These are phyloP conservation scores for Nemania diffusa DNA, from an alignment of 2,329 filamentous ascomycete genomes.

Conservation along the genomic window DNA sequence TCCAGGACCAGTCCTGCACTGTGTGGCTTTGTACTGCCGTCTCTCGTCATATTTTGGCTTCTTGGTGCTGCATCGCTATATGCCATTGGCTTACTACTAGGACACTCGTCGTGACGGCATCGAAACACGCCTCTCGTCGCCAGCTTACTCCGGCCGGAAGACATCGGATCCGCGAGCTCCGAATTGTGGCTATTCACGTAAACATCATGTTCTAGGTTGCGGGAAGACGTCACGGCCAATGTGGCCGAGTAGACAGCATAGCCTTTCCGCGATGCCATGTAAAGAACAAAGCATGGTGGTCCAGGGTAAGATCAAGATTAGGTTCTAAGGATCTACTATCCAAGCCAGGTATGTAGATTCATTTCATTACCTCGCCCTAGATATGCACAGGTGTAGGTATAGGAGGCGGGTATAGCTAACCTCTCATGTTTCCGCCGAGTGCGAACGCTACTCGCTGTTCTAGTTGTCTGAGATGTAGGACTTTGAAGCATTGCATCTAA, in stretches of 20 bases:
- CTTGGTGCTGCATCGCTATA: neutral
- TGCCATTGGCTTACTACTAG: constrained; percentile 11
- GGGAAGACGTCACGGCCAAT: neutral
- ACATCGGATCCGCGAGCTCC: constrained; percentile 7
- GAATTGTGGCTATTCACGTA: neutral
- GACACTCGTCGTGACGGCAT: neutral
- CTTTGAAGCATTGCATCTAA: constrained; percentile 14
- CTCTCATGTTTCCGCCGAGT: neutral
- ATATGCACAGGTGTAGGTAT: neutral
- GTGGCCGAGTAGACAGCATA: neutral
- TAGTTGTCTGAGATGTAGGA: constrained; percentile 9
- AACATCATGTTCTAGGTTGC: neutral
- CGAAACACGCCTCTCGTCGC: neutral
- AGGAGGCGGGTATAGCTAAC: neutral
- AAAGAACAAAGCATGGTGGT: neutral
- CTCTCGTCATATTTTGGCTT: neutral
- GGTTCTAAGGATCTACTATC: neutral
- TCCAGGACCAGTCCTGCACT: neutral
- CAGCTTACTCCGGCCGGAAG: neutral
- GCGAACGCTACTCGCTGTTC: neutral
- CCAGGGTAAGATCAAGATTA: neutral
- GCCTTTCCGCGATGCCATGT: neutral
- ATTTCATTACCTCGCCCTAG: neutral
- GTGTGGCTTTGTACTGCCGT: neutral
- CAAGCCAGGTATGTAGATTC: neutral